phyloP scores from a whole-genome alignment of 2,329 filamentous ascomycete genomes.

The Aspergillus fumigatus region DNA sequence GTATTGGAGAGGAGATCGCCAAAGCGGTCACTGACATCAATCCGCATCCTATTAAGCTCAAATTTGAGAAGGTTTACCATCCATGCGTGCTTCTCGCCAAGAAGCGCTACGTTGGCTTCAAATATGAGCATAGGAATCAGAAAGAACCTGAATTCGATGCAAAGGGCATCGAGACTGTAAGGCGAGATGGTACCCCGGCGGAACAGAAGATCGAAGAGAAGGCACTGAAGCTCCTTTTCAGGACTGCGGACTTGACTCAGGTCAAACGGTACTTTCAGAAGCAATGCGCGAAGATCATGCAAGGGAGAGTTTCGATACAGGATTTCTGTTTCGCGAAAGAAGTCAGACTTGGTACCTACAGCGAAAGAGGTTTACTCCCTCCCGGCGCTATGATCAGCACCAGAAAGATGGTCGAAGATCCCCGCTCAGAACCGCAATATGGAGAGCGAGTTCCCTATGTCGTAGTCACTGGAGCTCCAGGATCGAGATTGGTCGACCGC shows the following conservation, averaged over 20 bases:
- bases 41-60: constrained; percentile 86
- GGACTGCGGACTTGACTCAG: constrained; percentile 80
- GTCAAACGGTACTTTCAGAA: constrained; percentile 86
- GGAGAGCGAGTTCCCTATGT: constrained; percentile 95
- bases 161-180: constrained; percentile 96
- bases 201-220: constrained; percentile 97
- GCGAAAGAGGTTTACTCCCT: constrained; percentile 71
- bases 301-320: constrained; percentile 78
- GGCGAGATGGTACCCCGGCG: constrained; percentile 87
- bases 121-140: constrained; percentile 78
- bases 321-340: constrained; percentile 96
- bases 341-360: constrained; percentile 85
- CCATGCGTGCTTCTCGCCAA: constrained; percentile 92
- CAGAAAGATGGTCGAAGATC: constrained; percentile 79
- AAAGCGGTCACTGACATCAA: constrained; percentile 83
- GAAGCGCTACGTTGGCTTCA: constrained; percentile 97
- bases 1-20: constrained; percentile 88
- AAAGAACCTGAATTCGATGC: constrained; percentile 85
- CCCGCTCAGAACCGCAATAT: constrained; percentile 84
- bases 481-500: constrained; percentile 78
- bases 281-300: constrained; percentile 91
- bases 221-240: constrained; percentile 80
- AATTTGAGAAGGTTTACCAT: constrained; percentile 98
- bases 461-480: constrained; percentile 81
- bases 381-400: constrained; percentile 86